Percentiles rank a stretch among this genome's conserved stretches.
Conservation (phyloP, 768 basidiomycete species). For the Agrocybe pediades region DNA sequence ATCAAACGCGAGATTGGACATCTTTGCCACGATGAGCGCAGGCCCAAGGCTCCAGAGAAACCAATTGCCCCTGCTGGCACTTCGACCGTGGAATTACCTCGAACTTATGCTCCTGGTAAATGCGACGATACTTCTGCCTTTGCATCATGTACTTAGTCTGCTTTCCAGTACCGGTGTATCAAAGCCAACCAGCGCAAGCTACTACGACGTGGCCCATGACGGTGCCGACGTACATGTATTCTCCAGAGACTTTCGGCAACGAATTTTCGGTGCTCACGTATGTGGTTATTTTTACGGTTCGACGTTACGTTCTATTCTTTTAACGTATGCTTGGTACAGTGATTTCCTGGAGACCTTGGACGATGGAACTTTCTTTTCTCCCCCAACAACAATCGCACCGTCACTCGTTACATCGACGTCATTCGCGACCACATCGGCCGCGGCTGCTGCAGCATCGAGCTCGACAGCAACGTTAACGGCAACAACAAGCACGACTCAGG, state of each 20-base stretch:
- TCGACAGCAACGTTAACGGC: conserved; percentile 7
- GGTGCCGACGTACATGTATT: conserved; percentile 61
- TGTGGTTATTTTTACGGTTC: conserved; percentile 22
- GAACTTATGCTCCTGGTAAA: conserved; percentile 48
- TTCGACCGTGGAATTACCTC: conserved; percentile 33
- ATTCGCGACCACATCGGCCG: conserved; percentile 17
- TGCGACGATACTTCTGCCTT: neutral
- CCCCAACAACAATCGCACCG: conserved; percentile 50
- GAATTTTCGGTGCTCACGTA: conserved; percentile 84
- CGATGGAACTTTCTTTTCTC: conserved; percentile 80
- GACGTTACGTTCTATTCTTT: conserved; percentile 6
- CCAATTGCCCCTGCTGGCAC: conserved; percentile 27
- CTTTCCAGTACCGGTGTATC: conserved; percentile 39
- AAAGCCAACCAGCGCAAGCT: conserved; percentile 32
- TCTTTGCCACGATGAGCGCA: conserved; percentile 87
- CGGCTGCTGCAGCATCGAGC: conserved; percentile 10
- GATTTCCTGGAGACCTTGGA: conserved; percentile 90
- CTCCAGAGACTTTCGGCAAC: conserved; percentile 74
- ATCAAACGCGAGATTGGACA: conserved; percentile 97
- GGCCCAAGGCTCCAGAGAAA: conserved; percentile 53
- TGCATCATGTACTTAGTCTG: neutral
- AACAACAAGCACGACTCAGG: too few relatives aligned
- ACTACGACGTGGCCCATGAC: conserved; percentile 57
- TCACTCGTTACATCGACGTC: conserved; percentile 48
- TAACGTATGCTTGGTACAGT: conserved; percentile 34